These are phyloP conservation scores for Ogataea allantospora DNA, from an alignment of 805 yeast species.

Conservation along the genomic window DNA sequence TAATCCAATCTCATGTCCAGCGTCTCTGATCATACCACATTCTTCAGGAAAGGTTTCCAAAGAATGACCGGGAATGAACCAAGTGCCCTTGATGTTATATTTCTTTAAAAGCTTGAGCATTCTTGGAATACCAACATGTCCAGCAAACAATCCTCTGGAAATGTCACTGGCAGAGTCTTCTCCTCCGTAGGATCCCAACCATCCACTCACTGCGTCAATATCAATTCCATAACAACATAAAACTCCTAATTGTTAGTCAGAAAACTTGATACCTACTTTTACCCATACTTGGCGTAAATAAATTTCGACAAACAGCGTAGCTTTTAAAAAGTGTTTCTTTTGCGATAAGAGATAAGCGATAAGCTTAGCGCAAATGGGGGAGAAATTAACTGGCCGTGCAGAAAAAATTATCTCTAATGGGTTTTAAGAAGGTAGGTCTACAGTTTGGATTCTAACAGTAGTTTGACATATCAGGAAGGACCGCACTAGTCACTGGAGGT, in stretches of 20 bases:
- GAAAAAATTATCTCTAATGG: neutral
- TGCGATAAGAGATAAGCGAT: neutral
- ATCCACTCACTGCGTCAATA: conserved; percentile 39
- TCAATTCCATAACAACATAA: conserved; percentile 38
- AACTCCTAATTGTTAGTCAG: conserved; percentile 24
- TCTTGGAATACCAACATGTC: conserved; percentile 37
- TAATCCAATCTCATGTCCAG: conserved; percentile 37
- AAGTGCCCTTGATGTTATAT: conserved; percentile 37
- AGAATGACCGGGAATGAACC: conserved; percentile 40
- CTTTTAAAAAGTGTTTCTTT: neutral
- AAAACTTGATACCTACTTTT: conserved; percentile 1
- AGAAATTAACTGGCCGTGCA: neutral
- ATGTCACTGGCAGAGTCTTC: conserved; percentile 37
- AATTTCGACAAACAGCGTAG: too few species aligned
- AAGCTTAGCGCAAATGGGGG: neutral
- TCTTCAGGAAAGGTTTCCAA: conserved; percentile 39
- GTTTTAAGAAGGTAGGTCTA: conserved; percentile 2
- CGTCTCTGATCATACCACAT: conserved; percentile 35
- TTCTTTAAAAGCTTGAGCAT: conserved; percentile 35
- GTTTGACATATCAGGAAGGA: conserved; percentile 20
- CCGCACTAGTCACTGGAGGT: conserved; percentile 21
- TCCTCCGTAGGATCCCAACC: conserved; percentile 40
- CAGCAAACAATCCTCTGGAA: conserved; percentile 38
- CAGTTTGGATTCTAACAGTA: neutral
- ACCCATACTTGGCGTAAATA: neutral